A percentile compares a stretch with the other conserved stretches of the same genome.
These are phyloP conservation scores for Daldinia grandis DNA, from an alignment of 495 filamentous ascomycete genomes.

Conservation along the genomic window DNA sequence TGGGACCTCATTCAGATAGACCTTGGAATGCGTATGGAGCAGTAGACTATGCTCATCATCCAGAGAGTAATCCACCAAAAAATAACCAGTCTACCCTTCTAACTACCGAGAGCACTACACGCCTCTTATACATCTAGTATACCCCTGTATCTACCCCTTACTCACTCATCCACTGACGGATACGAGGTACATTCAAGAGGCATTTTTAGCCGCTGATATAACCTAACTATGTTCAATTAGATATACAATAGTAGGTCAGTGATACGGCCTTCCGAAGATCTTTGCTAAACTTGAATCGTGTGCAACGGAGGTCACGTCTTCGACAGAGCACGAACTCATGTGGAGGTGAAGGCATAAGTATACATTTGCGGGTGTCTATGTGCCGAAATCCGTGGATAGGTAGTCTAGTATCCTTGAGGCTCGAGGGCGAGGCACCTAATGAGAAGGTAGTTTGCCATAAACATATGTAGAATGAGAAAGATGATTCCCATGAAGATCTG, in stretches of 20 bases:
- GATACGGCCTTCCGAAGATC: conserved; percentile 59
- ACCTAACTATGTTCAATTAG: not conserved
- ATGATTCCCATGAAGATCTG: conserved; percentile 60
- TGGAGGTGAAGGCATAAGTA: conserved; percentile 60
- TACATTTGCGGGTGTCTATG: conserved; percentile 48
- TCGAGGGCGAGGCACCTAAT: conserved; percentile 47
- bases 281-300: conserved; percentile 52
- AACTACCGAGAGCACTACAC: too few relatives aligned
- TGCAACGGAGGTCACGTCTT: conserved; percentile 51
- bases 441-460: conserved; percentile 61
- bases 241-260: conserved; percentile 58
- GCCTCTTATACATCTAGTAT: too few relatives aligned
- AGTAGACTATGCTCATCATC: conserved; percentile 58
- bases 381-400: conserved; percentile 54
- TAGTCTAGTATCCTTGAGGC: conserved; percentile 50
- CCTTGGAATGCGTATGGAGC: not conserved
- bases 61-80: conserved; percentile 50
- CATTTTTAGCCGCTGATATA: not conserved
- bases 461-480: conserved; percentile 63
- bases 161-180: too few relatives aligned
- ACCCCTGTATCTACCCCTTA: too few relatives aligned
- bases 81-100: too few relatives aligned
- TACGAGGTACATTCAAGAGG: conserved; percentile 46
- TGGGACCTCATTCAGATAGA: conserved; percentile 3
- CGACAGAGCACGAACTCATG: conserved; percentile 46